Percentiles rank a stretch among this genome's conserved stretches.
Conservation (phyloP, 805 yeast species). For the Metschnikowia continentalis region DNA sequence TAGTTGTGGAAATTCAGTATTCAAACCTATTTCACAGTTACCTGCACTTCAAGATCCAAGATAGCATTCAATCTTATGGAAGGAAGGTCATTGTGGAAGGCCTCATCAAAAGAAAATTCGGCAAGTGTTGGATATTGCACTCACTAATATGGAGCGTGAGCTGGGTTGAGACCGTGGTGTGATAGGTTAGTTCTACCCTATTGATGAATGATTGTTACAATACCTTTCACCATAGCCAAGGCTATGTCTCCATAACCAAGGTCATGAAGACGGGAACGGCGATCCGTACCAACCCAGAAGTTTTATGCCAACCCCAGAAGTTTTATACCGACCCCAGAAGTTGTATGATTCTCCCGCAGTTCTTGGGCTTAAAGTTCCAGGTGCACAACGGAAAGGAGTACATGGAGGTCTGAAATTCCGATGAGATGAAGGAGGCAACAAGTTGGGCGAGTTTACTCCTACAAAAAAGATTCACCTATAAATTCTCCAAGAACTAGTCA, state of each 20-base stretch:
- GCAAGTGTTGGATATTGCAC: too few relatives aligned
- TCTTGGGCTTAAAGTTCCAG: constrained; percentile 91
- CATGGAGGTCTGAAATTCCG: constrained; percentile 79
- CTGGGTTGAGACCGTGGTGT: too few relatives aligned
- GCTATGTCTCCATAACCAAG: constrained; percentile 67
- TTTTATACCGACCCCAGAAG: constrained; percentile 54
- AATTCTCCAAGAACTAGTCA: constrained; percentile 62
- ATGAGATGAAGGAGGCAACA: constrained; percentile 92
- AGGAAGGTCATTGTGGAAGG: constrained; percentile 46
- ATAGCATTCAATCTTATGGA: constrained; percentile 25
- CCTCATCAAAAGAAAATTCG: constrained; percentile 38
- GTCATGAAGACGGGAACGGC: constrained; percentile 80
- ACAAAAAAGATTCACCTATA: constrained; percentile 86
- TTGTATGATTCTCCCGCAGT: constrained; percentile 92
- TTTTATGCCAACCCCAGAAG: too few relatives aligned
- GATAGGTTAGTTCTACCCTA: too few relatives aligned
- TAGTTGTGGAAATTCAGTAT: too few relatives aligned
- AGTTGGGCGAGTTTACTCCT: constrained; percentile 92
- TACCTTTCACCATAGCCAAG: too few relatives aligned
- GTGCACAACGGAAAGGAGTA: constrained; percentile 95
- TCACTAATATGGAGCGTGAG: too few relatives aligned
- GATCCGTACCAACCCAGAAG: constrained; percentile 67
- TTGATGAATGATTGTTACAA: too few relatives aligned
- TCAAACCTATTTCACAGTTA: too few relatives aligned
- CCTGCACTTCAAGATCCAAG: too few relatives aligned